These are phyloP conservation scores for Didymella keratinophila DNA, from an alignment of 2,329 filamentous ascomycete species.

Conservation along the genomic window DNA sequence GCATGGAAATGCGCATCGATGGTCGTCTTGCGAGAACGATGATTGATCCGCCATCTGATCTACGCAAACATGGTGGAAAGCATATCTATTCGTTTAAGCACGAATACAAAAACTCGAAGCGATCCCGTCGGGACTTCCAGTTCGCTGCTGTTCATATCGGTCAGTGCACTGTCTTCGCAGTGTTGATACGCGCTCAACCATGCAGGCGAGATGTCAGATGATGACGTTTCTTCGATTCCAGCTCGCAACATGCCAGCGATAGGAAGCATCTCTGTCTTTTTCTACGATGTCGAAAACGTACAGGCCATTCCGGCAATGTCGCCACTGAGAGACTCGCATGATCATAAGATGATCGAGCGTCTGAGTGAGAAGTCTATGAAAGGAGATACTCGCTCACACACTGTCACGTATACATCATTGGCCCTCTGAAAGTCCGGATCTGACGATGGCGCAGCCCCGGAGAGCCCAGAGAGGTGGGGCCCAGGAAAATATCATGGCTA, in stretches of 20 bases:
- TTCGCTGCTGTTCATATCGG: not conserved
- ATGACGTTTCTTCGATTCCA: not conserved
- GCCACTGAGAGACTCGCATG: not conserved
- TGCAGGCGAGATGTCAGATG: not conserved
- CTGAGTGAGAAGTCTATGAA: not conserved
- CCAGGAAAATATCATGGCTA: not conserved
- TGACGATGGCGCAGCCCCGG: not conserved
- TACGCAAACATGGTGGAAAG: not conserved
- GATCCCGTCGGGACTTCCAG: not conserved
- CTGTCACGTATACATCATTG: not conserved
- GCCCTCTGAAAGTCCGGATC: not conserved
- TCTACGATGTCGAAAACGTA: not conserved
- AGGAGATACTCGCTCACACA: not conserved
- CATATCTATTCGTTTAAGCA: not conserved
- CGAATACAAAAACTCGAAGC: not conserved
- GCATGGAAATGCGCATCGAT: not conserved
- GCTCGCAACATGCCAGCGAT: not conserved
- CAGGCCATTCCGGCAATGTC: not conserved
- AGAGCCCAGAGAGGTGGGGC: not conserved
- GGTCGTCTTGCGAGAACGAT: not conserved
- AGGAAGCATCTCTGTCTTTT: not conserved
- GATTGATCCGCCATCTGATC: not conserved
- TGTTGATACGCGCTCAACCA: not conserved
- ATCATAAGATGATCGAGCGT: not conserved
- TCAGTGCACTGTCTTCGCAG: not conserved